Evolutionary conservation across 805 yeast genomes (phyloP), one percentile per base, ranked within the genome.

Genomic region (Metschnikowia drakensbergensis): DNA sequence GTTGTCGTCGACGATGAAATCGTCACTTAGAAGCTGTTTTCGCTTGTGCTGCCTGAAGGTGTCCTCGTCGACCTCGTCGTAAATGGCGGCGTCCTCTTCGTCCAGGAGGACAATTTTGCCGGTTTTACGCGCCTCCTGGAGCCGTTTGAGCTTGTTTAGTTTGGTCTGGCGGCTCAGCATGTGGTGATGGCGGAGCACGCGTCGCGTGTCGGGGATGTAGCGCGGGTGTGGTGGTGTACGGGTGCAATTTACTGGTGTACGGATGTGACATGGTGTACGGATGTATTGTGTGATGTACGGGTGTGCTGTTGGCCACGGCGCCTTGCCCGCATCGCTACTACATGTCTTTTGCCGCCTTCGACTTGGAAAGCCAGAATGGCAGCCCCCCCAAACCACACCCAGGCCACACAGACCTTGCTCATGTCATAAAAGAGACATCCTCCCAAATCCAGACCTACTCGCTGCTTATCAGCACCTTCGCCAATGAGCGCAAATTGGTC

Each of bases 1-100:
- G 56, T 86, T 83, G 64, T 92, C 98, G 63, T 90, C 97, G 2
- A 89, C 96, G 33, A 92, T 94, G 63, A 92, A 92, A 64, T 92
- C 97, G 60, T 92, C 97, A 52, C 86, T 84, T 65, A 89, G 75
- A 42, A 94, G 73, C 50, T 90, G 88, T 50, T 86, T 81, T 58
- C 95, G 80, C 63, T 87, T 88, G 62, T 82, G 86, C 57, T 79
- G 79, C 56, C 92, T 75, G 66, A 81, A 92, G 33, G 84, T 82
- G 29, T 77, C 83, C 59, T 90, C 96, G 61, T 87, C 96, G 4
- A 90, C 84, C 60, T 88, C 91, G 59, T 92, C 97, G 63, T 91
- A 94, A 51, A 92, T 81, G 41, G 77, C 81, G 27, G 71, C 76
- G 13, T 72, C 77, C n/a, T 72, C 77, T 37, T 75, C 76, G 28